Conservation (phyloP, 306 rosid species). For the Begonia loranthoides region DNA sequence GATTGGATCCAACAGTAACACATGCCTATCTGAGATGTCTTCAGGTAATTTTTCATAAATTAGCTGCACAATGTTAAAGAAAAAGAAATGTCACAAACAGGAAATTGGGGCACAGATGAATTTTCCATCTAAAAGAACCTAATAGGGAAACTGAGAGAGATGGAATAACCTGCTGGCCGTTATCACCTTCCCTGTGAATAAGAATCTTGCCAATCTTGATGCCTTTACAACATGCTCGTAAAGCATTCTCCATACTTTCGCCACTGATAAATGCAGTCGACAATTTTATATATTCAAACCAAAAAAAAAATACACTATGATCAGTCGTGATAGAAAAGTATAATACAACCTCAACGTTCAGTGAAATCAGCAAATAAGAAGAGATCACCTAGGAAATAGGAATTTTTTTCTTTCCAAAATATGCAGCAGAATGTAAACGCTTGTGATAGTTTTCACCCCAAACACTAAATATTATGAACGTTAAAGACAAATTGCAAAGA, state of each 20-base stretch:
- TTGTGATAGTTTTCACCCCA: no score
- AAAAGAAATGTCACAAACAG: conserved; percentile 5
- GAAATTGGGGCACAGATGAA: neutral
- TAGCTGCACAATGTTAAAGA: conserved; percentile 43
- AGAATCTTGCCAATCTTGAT: conserved; percentile 98
- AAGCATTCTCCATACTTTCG: conserved; percentile 99
- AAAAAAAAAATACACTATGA: conserved; percentile 3
- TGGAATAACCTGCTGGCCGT: conserved; percentile 85
- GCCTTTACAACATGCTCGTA: conserved; percentile 98
- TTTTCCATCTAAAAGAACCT: neutral
- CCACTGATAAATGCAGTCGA: conserved; percentile 37
- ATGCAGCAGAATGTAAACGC: no score
- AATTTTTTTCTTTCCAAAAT: no score
- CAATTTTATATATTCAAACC: neutral
- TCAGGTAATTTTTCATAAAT: conserved; percentile 85
- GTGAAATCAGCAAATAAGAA: no score
- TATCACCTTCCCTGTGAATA: conserved; percentile 98
- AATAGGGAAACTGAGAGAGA: conserved; percentile 7
- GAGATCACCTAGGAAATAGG: no score
- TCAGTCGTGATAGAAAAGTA: no score
- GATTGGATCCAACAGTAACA: conserved; percentile 88
- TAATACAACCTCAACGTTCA: no score
- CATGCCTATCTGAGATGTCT: conserved; percentile 96
- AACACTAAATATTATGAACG: no score
- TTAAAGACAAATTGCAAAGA: no score